Evolutionary conservation across 495 filamentous ascomycete genomes (phyloP).

Genomic region (Xylaria venustula): DNA sequence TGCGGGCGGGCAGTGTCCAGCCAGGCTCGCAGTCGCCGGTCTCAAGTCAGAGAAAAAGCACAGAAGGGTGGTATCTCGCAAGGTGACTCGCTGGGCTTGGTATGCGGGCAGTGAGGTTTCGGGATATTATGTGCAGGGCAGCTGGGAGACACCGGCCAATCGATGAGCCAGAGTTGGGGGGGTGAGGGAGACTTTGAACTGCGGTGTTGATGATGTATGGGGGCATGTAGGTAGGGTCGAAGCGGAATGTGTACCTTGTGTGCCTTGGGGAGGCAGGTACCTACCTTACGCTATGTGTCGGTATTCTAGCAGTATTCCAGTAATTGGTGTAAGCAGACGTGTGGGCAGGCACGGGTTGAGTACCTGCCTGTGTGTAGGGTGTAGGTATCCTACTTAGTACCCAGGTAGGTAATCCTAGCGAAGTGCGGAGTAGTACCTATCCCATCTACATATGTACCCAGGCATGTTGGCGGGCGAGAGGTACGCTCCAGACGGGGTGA

Average conservation of each 20-base stretch:
- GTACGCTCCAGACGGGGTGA: neutral
- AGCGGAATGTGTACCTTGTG: too few relatives aligned
- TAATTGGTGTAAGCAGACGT: too few relatives aligned
- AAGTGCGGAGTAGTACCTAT: too few relatives aligned
- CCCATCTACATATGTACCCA: neutral
- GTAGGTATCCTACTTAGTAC: too few relatives aligned
- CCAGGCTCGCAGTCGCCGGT: slow-evolving; percentile 2
- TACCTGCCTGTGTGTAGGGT: too few relatives aligned
- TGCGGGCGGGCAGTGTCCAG: slow-evolving; percentile 9
- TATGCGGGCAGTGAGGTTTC: slow-evolving; percentile 29
- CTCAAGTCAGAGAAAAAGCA: neutral
- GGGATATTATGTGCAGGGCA: slow-evolving; percentile 33
- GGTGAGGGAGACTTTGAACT: slow-evolving; percentile 21
- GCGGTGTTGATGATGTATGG: neutral
- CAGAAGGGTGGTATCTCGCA: slow-evolving; percentile 6
- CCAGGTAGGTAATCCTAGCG: too few relatives aligned
- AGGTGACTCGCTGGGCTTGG: slow-evolving; percentile 14
- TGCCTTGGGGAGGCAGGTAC: neutral
- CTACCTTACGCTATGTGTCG: too few relatives aligned
- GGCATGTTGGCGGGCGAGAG: neutral
- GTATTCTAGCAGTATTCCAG: too few relatives aligned
- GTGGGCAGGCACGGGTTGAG: too few relatives aligned
- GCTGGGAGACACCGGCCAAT: slow-evolving; percentile 7
- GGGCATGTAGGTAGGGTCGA: neutral
- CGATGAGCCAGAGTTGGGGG: slow-evolving; percentile 9